A percentile compares a stretch with the other conserved stretches of the same genome.
These are phyloP conservation scores for Dendrocalamus latiflorus DNA, from an alignment of 202 grass and related monocot genomes.

Conservation along the genomic window DNA sequence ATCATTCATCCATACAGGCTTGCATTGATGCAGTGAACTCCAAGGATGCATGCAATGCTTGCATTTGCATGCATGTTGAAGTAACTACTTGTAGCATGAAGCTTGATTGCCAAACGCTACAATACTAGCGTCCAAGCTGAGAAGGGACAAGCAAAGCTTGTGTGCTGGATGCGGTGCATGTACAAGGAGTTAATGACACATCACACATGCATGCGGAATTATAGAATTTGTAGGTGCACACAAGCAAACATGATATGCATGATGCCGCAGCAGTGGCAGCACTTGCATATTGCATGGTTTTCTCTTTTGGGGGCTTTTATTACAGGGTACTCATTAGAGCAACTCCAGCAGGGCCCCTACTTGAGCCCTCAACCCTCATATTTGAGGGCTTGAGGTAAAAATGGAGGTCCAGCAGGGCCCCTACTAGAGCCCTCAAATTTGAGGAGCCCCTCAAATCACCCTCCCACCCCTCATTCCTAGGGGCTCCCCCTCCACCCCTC, in stretches of 20 bases:
- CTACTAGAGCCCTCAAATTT: too few species aligned
- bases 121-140: conserved; percentile 19
- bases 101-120: not conserved
- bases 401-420: too few species aligned
- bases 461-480: too few species aligned
- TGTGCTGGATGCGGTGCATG: conserved; percentile 33
- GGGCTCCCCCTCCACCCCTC: too few species aligned
- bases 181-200: not conserved
- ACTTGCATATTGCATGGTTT: too few species aligned
- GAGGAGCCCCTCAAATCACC: too few species aligned
- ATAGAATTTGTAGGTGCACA: not conserved
- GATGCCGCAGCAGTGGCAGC: too few species aligned
- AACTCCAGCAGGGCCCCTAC: too few species aligned
- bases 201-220: not conserved
- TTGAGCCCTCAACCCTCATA: too few species aligned
- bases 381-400: too few species aligned
- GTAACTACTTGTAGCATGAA: conserved; percentile 12
- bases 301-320: too few species aligned
- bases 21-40: not conserved
- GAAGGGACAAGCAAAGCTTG: conserved; percentile 24
- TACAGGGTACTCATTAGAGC: too few species aligned
- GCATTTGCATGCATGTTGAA: not conserved
- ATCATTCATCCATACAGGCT: not conserved
- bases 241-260: not conserved
- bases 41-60: not conserved